Conservation (phyloP, 805 yeast genomes). For the Jamesozyma lodderae region DNA sequence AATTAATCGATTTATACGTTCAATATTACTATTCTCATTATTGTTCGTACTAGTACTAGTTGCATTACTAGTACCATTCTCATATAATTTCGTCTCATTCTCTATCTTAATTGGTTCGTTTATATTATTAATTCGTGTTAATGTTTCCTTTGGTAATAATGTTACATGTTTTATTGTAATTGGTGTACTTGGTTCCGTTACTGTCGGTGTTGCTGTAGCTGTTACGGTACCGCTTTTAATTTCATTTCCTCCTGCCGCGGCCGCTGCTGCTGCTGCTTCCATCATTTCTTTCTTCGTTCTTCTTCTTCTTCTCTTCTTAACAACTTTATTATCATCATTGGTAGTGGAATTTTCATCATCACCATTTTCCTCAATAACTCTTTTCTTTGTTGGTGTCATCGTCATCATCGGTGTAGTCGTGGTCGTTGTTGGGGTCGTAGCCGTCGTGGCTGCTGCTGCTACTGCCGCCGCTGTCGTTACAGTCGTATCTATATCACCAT, state of each 20-base stretch:
- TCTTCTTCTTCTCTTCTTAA: background rate
- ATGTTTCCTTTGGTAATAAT: no score
- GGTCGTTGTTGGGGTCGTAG: no score
- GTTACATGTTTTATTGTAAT: no score
- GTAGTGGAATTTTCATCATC: background rate
- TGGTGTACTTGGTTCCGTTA: no score
- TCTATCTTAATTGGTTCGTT: background rate
- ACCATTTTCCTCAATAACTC: background rate
- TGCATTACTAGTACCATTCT: no score
- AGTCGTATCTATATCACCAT: constrained; percentile 1
- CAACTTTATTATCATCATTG: background rate
- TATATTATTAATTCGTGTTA: background rate
- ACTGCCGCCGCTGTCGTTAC: no score
- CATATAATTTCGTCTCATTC: background rate
- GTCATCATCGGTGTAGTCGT: background rate
- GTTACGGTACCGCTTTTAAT: no score
- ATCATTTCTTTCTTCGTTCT: background rate
- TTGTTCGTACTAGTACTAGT: no score
- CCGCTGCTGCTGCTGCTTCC: background rate
- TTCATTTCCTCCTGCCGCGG: no score
- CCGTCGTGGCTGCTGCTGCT: no score
- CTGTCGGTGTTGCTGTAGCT: no score
- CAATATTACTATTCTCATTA: no score
- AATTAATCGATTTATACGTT: constrained; percentile 11
- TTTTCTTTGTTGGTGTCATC: background rate